Base-by-base conservation (phyloP, 805 yeast genomes). In the Metschnikowia noctiluminum region DNA sequence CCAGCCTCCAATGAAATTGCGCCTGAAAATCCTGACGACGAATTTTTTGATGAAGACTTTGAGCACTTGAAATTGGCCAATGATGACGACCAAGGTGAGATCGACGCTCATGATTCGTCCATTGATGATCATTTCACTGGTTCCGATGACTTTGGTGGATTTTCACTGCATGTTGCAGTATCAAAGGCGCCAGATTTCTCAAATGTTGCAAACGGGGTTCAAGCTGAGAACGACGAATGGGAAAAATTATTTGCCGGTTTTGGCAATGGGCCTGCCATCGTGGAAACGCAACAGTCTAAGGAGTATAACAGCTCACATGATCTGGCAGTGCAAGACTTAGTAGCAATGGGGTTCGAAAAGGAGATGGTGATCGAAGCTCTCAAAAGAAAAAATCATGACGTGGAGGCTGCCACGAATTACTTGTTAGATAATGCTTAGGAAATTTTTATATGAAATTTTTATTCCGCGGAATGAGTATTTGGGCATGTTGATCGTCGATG, bases 211-310 rank as follows among this genome's bases (percentile, higher is more conserved):
- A 35, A 38, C 1, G 48, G 42, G 9, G 47, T 52, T 5, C 48
- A 58, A 13, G 51, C 66, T 60, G 50, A 69, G 30, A 78, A 74
- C 45, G 96, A 89, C 60, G 97, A 90, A 64, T 90, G 97, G 97
- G 96, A 90, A 61, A 91, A 89, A 68, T 77, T 90, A 27, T 90
- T 90, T 70, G 92, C 95, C 3, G 96, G 95, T 0, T 87, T 88
- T 63, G 91, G 92, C 14, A 85, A 85, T 52, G 60, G 62, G 5
- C 50, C 51, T 8, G 48, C 57, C 6, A 41, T 28, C 10, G 28
- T 38, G 8, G 41, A 35, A n/a, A 45, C 34, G 11, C 42, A 27
- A 34, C 12, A 12, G 13, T 30, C 13, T 30, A 13, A 7, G 36
- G 14, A 34, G 12, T 49, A 39, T 27, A 43, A 43, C n/a, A 35